These are phyloP conservation scores for Diplodia corticola DNA, from an alignment of 2,329 filamentous ascomycete species.

Conservation along the genomic window DNA sequence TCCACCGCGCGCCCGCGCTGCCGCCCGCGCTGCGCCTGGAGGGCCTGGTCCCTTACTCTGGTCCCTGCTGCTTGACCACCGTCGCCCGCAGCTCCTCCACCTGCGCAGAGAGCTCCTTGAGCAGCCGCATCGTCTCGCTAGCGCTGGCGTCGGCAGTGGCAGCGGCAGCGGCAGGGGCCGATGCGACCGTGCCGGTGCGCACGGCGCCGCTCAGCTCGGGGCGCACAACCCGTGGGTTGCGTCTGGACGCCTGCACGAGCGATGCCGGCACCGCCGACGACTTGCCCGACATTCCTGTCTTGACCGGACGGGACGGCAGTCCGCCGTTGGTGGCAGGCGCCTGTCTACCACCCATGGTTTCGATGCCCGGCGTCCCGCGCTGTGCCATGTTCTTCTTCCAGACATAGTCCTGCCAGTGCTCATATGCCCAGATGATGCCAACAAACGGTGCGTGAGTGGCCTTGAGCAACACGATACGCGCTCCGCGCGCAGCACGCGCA, in stretches of 20 bases:
- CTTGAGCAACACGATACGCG: conserved; percentile 60
- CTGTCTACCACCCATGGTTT: conserved; percentile 16
- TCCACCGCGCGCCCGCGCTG: conserved; percentile 5
- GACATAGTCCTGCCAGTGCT: conserved; percentile 45
- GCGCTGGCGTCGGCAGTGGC: not conserved
- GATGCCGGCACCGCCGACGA: conserved; percentile 14
- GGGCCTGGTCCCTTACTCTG: not conserved
- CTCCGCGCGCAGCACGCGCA: conserved; percentile 62
- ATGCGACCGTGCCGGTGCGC: not conserved
- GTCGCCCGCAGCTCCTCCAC: conserved; percentile 22
- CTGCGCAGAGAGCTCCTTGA: conserved; percentile 15
- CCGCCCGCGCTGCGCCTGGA: not conserved
- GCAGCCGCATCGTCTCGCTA: conserved; percentile 19
- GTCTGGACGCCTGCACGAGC: conserved; percentile 20
- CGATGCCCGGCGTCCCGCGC: not conserved
- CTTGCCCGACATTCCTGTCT: conserved; percentile 5
- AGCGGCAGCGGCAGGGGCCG: not conserved
- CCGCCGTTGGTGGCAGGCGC: conserved; percentile 10
- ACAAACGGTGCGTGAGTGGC: conserved; percentile 67
- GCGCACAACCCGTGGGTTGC: not conserved
- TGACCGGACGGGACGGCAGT: conserved; percentile 10
- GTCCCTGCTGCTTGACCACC: conserved; percentile 19
- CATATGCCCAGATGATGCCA: conserved; percentile 67
- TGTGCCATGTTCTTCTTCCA: conserved; percentile 18
- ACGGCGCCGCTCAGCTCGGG: conserved; percentile 9